Evolutionary conservation across 495 filamentous ascomycete genomes (phyloP).

Genomic region (Penicillium pancosmium): DNA sequence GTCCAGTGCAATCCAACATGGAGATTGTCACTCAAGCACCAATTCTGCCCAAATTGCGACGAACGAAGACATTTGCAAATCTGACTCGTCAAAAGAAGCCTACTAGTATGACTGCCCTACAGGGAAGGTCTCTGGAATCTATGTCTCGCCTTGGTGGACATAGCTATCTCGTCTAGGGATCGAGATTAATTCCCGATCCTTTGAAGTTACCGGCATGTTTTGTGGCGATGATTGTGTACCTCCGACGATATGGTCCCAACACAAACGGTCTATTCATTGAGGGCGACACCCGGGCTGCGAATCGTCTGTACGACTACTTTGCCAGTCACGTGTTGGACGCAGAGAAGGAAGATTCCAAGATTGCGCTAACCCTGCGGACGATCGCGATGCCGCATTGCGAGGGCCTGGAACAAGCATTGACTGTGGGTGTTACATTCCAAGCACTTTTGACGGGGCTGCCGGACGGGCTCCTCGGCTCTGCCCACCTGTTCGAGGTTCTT

Average conservation of each 20-base stretch:
- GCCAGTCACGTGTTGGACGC: constrained; percentile 39
- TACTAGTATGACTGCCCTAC: constrained; percentile 55
- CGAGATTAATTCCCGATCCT: constrained; percentile 63
- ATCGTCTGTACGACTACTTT: constrained; percentile 42
- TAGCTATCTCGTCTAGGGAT: constrained; percentile 66
- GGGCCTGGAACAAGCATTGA: constrained; percentile 51
- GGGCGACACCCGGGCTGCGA: constrained; percentile 33
- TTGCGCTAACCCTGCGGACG: constrained; percentile 38
- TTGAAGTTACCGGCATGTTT: constrained; percentile 74
- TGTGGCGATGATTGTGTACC: constrained; percentile 67
- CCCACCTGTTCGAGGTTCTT: constrained; percentile 65
- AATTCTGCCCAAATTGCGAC: constrained; percentile 48
- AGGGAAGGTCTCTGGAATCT: constrained; percentile 62
- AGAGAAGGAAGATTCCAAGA: constrained; percentile 34
- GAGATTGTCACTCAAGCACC: constrained; percentile 37
- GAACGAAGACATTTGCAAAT: constrained; percentile 40
- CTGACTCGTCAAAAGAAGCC: constrained; percentile 36
- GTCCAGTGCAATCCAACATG: constrained; percentile 37
- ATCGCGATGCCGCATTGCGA: constrained; percentile 23
- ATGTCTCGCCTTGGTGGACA: constrained; percentile 75
- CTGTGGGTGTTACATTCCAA: constrained; percentile 75
- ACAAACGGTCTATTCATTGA: constrained; percentile 35
- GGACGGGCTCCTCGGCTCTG: constrained; percentile 72
- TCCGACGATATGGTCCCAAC: constrained; percentile 59
- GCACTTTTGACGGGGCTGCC: constrained; percentile 70